Conservation (phyloP, 768 basidiomycete species). For the Psilocybe azurescens region DNA sequence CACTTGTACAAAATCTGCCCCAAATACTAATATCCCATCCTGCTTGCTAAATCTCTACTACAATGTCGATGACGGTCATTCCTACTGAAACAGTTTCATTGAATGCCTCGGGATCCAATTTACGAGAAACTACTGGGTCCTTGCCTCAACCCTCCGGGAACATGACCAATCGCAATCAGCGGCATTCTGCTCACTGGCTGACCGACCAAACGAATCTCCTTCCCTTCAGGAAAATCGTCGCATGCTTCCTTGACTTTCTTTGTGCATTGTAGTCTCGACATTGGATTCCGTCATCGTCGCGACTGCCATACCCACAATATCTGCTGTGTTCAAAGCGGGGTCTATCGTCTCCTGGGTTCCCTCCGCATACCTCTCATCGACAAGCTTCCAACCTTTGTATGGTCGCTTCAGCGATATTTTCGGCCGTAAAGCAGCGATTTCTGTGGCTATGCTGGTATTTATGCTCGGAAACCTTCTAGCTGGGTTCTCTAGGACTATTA, state of each 20-base stretch:
- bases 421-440: constrained; percentile 65
- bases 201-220: constrained; percentile 83
- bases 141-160: no score
- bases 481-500: constrained; percentile 69
- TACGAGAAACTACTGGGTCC: no score
- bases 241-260: constrained; percentile 65
- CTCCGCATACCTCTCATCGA: constrained; percentile 71
- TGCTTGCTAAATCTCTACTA: no score
- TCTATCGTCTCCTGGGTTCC: constrained; percentile 74
- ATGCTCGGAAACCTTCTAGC: constrained; percentile 68
- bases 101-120: no score
- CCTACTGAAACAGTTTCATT: no score
- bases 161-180: no score
- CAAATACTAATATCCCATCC: no score
- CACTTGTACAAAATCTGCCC: no score
- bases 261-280: constrained; percentile 65
- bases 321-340: constrained; percentile 66
- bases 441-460: constrained; percentile 63
- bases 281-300: constrained; percentile 78
- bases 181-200: constrained; percentile 18
- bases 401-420: constrained; percentile 72
- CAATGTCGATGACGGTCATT: no score
- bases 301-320: constrained; percentile 76
- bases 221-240: constrained; percentile 65
- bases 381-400: constrained; percentile 65